Evolutionary conservation across 2,329 filamentous ascomycete genomes (phyloP), one percentile per base, ranked within the genome.

Genomic region (Blastomyces silverae): DNA sequence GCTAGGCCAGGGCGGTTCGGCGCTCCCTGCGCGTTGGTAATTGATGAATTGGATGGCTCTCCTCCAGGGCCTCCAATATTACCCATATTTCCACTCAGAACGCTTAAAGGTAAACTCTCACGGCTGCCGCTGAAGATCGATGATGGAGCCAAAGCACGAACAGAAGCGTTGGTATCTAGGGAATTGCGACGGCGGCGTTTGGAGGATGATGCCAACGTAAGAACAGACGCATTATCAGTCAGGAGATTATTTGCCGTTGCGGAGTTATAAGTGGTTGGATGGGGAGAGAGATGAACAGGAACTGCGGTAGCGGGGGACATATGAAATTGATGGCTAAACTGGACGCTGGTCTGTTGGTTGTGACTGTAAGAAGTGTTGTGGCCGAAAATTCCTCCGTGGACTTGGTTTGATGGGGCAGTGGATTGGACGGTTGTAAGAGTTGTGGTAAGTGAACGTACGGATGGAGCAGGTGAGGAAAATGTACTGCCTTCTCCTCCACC

Each of bases 401-500:
- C 65, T 39, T 80, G 78, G 58, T 78, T 80, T 20, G 82, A 83
- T 2, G 83, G 82, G 15, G 83, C 82, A 20, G 80, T 82, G 2
- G 85, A 87, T 73, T 88, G 86, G 52, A 88, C 86, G 0, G 86
- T 88, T 0, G 86, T 88, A 69, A 88, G 75, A 6, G 86, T 88
- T 2, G 86, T 88, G 5, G 85, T 85, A 69, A 88, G 79, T 17
- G 85, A 87, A 66, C 83, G 85, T 64, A 86, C 81, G n/a, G 85
- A 88, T 34, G 85, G 84, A 56, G 84, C 83, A 17, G 85, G 85
- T 3, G 85, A 88, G 34, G 85, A 87, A 71, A 88, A 88, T 8
- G 84, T 87, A 76, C 85, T 87, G 56, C 82, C 82, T 70, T 81
- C 88, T 64, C 90, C 91, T 69, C 89, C 85, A 65, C 87, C 84